Base-by-base conservation (phyloP, 805 yeast genomes). In the Candida maltosa region DNA sequence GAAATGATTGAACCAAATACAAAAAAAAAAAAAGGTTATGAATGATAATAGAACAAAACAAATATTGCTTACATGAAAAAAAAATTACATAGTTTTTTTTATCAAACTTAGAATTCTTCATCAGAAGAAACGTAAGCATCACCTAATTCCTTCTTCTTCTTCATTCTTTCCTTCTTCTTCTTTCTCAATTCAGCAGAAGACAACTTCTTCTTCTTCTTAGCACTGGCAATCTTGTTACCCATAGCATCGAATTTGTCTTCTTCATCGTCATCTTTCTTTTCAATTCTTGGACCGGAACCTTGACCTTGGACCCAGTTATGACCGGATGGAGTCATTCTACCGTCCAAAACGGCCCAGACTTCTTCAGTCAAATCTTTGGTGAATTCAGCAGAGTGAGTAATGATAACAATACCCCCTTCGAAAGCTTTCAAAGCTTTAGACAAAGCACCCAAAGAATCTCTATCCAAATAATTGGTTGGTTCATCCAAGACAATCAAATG, bases 141-240 rank as follows among this genome's bases (percentile, higher is more conserved):
- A 80, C 97, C 97, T 68, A 89, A 72, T 73, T 84, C 95, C 95
- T 93, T 93, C 97, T 91, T 93, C 95, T 91, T 93, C 85, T 85
- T 87, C 97, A 93, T 89, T 83, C 99, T 88, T 78, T 93, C 98
- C 95, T 93, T 93, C 97, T 93, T 93, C 96, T 93, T 93, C 96
- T 93, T 93, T 83, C 99, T 87, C 70, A 91, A 78, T 75, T 93
- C 99, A 52, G 98, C 97, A 67, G 97, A 88, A 54, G 97, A 86
- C 65, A 93, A 80, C 86, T 93, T 93, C 73, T 79, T 78, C 83
- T 85, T 89, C 94, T 93, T 93, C 85, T 88, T 87, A 69, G 77
- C 87, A 68, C 85, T 75, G 62, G 87, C 89, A 72, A 93, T 81
- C 94, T 93, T 93, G 96, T 93, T 93, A 80, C 99, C 99, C 94